These are phyloP conservation scores for Mesotaenium endlicherianum DNA, from an alignment of 139 green algal species.

Conservation along the genomic window DNA sequence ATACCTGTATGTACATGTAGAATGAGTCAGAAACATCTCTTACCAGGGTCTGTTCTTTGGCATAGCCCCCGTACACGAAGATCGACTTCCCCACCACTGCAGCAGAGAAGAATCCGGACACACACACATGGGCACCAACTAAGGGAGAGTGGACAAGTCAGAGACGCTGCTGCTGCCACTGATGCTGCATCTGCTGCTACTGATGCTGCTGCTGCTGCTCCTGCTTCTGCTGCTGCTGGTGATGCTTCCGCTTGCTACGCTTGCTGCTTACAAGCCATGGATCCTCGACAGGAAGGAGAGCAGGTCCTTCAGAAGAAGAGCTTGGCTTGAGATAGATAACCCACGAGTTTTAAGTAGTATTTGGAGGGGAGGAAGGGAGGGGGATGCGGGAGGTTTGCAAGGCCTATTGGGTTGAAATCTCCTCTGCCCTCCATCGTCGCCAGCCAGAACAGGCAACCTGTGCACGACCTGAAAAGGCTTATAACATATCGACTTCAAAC, in stretches of 20 bases:
- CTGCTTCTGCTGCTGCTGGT: background rate
- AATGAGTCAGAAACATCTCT: background rate
- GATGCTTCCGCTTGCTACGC: background rate
- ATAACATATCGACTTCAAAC: too few species aligned
- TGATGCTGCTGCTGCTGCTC: background rate
- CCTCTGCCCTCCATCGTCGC: too few species aligned
- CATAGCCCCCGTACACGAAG: slow-evolving; percentile 14
- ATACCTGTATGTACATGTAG: too few species aligned
- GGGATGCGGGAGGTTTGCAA: too few species aligned
- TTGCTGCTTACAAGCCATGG: background rate
- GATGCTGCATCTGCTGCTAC: background rate
- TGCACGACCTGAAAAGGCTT: too few species aligned
- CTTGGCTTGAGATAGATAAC: too few species aligned
- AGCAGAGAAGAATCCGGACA: background rate
- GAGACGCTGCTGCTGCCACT: background rate
- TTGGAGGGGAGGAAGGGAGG: too few species aligned
- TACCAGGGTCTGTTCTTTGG: slow-evolving; percentile 15
- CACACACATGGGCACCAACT: background rate
- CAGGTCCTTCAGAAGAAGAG: too few species aligned
- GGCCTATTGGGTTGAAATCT: too few species aligned
- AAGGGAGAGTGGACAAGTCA: background rate
- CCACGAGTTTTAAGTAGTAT: too few species aligned
- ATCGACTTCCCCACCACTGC: slow-evolving; percentile 29
- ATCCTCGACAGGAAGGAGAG: too few species aligned
- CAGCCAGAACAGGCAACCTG: too few species aligned